phyloP scores from a whole-genome alignment of 345 rosid genomes.

The Carallia brachiata region DNA sequence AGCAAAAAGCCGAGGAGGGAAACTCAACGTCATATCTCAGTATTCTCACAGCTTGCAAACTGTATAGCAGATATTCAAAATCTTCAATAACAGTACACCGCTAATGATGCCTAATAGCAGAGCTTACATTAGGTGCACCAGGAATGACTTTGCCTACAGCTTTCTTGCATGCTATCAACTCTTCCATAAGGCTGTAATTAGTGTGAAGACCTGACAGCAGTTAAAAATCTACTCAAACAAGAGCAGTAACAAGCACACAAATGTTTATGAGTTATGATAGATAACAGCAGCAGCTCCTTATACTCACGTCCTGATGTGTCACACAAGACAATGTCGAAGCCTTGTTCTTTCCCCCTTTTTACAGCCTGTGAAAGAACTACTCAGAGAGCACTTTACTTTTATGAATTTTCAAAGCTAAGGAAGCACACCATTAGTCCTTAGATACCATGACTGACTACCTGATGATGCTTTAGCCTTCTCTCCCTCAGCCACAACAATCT shows the following conservation, averaged over 20 bases:
- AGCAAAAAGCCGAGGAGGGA: not conserved
- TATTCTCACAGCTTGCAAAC: not conserved
- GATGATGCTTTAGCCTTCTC: conserved; percentile 85
- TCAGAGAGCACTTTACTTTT: conserved; percentile 47
- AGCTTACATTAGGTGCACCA: conserved; percentile 81
- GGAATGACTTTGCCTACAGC: conserved; percentile 75
- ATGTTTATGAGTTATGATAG: conserved; percentile 8
- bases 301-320: conserved; percentile 97
- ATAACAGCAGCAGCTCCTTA: conserved; percentile 14
- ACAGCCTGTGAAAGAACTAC: conserved; percentile 94
- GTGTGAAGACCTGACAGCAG: conserved; percentile 80
- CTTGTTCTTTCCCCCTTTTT: conserved; percentile 82
- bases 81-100: not conserved
- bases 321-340: conserved; percentile 81
- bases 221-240: conserved; percentile 9
- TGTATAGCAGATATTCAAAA: conserved; percentile 4
- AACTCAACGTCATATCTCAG: not conserved
- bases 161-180: conserved; percentile 82
- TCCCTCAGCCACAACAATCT: conserved; percentile 72
- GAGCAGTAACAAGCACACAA: conserved; percentile 21
- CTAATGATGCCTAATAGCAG: conserved; percentile 1
- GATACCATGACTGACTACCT: conserved; percentile 42
- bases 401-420: not conserved
- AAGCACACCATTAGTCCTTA: conserved; percentile 2
- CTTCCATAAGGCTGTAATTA: conserved; percentile 94